Percentiles rank a stretch among this genome's conserved stretches.
These are phyloP conservation scores for Prunus mume DNA, from an alignment of 306 rosid genomes.

Conservation along the genomic window DNA sequence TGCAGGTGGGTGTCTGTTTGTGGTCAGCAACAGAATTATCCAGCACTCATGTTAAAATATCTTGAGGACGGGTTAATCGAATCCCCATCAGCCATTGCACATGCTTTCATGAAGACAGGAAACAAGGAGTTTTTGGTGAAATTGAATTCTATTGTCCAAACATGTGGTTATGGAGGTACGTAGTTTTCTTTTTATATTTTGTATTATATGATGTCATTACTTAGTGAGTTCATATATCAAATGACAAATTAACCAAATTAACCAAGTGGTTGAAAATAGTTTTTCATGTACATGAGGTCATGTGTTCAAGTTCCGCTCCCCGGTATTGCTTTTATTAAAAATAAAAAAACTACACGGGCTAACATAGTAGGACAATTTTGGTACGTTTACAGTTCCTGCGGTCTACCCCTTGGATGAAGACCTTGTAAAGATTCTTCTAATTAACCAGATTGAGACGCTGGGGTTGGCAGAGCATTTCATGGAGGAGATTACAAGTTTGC, in stretches of 20 bases:
- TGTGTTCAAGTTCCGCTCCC: rapidly evolving
- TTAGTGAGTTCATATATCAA: too few relatives aligned
- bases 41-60: background rate
- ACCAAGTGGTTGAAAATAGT: too few relatives aligned
- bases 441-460: constrained; percentile 13
- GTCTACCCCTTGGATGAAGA: constrained; percentile 16
- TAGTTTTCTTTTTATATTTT: too few relatives aligned
- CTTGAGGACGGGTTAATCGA: background rate
- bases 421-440: background rate
- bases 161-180: constrained; percentile 1
- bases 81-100: constrained; percentile 17
- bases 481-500: background rate
- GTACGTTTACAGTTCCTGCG: background rate
- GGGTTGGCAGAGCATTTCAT: constrained; percentile 15
- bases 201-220: background rate
- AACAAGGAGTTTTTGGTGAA: background rate
- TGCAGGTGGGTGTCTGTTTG: background rate
- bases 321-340: background rate
- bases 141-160: constrained; percentile 3
- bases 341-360: background rate
- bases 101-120: constrained; percentile 13
- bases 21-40: background rate
- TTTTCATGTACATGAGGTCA: too few relatives aligned
- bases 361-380: background rate
- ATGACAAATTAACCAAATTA: background rate